Evolutionary conservation across 768 basidiomycete genomes (phyloP).

Genomic region (Russula ochroleuca): DNA sequence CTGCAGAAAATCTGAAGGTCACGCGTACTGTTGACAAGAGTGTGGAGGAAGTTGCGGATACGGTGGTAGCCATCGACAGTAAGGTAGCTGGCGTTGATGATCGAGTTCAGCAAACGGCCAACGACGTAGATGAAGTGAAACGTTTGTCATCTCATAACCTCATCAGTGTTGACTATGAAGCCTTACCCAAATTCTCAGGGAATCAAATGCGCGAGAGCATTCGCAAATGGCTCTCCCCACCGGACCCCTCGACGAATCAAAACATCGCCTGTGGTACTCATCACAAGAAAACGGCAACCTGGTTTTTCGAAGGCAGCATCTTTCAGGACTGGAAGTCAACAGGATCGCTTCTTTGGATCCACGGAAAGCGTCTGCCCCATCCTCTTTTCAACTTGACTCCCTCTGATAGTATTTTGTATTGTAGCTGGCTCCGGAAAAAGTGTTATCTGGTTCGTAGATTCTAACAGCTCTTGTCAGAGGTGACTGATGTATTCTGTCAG

Average conservation of each 20-base stretch:
- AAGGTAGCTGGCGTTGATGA: not conserved
- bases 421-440: slow-evolving; percentile 14
- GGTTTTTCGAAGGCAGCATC: not conserved
- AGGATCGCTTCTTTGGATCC: slow-evolving; percentile 1
- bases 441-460: not conserved
- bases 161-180: too few species aligned
- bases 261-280: not conserved
- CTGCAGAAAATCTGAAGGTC: not conserved
- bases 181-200: not conserved
- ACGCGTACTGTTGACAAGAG: not conserved
- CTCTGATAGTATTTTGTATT: not conserved
- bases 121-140: not conserved
- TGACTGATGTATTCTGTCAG: not conserved
- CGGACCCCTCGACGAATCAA: slow-evolving; percentile 5
- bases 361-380: slow-evolving; percentile 6
- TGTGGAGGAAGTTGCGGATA: not conserved
- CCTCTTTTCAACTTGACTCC: too few species aligned
- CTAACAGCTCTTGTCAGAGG: not conserved
- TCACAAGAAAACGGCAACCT: not conserved
- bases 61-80: not conserved
- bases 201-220: not conserved
- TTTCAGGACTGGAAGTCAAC: not conserved
- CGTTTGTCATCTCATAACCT: not conserved
- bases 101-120: not conserved
- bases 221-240: slow-evolving; percentile 7